Base-by-base conservation (phyloP, 441 rosid genomes). In the Jatropha multifida region DNA sequence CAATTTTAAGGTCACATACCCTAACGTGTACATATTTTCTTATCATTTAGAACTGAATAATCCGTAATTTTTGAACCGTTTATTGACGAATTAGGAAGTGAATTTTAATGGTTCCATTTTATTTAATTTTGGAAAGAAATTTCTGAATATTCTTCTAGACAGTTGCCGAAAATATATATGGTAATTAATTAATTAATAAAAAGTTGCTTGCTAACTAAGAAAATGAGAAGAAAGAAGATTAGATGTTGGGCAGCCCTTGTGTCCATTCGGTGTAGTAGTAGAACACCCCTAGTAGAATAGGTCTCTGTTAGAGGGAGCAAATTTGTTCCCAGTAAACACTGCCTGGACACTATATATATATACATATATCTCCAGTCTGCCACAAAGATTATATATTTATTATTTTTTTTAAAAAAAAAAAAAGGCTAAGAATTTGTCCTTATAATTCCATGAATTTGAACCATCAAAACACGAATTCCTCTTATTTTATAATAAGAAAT, bases 401-500 rank as follows among this genome's bases (percentile, higher is more conserved):
- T 37, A 17, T n/a, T n/a, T n/a, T n/a, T n/a, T n/a, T 48, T 46
- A 6, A 64, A 38, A 7, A 1, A 0, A 20, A 41, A 49, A 46
- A 5, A 26, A 48, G 14, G 6, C 10, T 32, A 32, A 13, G 11
- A 0, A 7, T 26, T 54, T 17, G 49, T 56, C 49, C 13, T 12
- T 8, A 7, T 20, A 68, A 72, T 84, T 77, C 80, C 71, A 20
- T 64, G 77, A 81, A 84, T 62, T 61, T 72, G 77, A 48, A 71
- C 76, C 56, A 11, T 7, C 4, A 38, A n/a, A 59, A n/a, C 20
- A 48, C 52, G 13, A 48, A 48, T 48, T 27, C 32, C 32, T 1
- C 32, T 27, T 27, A 27, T 27, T 27, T n/a, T n/a, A 32, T 32
- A 32, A 17, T 11, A 60, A 44, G 2, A 20, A 15, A 15, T 60